Evolutionary conservation across 768 basidiomycete genomes (phyloP), one percentile per base, ranked within the genome.

Genomic region (Lactarius evosmus): DNA sequence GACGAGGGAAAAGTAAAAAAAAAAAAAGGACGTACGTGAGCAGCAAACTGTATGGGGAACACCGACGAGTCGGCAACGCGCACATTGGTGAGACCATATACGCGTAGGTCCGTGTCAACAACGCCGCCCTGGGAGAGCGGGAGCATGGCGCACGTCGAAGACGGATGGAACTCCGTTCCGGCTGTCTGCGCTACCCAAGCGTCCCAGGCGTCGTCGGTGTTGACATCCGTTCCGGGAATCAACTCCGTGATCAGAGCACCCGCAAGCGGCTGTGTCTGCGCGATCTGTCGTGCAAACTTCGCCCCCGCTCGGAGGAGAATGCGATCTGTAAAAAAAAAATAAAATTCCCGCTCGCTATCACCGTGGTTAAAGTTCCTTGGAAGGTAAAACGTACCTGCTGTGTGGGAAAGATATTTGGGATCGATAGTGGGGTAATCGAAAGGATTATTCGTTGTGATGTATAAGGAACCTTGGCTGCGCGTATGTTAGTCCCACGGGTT

Each of bases 371-470:
- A 29, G 16, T 30, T 11, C 54, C 9, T 25, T 1, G 14, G 38
- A n/a, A 36, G 16, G 29, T 29, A 17, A 56, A n/a, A 67, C 74
- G 25, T 58, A 80, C 80, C 83, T 25, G 82, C 81, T 7, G 77
- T 73, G 68, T 86, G 82, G 6, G 80, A 76, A 58, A 87, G 81
- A 74, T 89, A 89, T 64, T 80, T 74, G 4, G 88, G 88, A 73
- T 90, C 85, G 70, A 90, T 84, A 51, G 80, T 71, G 6, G 86
- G 86, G 27, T 76, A 68, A 62, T 83, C 82, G 74, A 89, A 91
- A 1, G 84, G 76, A 61, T 82, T 80, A 17, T 79, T 75, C 3
- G 83, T 81, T 70, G 79, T 85, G 75, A 89, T 84, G 63, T 81
- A 82, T 32, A 89, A 70, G 6, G 78, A 79, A n/a, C 88, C 89